These are phyloP conservation scores for Neofusicoccum sp. DNA, from an alignment of 2,329 filamentous ascomycete genomes.

Conservation along the genomic window DNA sequence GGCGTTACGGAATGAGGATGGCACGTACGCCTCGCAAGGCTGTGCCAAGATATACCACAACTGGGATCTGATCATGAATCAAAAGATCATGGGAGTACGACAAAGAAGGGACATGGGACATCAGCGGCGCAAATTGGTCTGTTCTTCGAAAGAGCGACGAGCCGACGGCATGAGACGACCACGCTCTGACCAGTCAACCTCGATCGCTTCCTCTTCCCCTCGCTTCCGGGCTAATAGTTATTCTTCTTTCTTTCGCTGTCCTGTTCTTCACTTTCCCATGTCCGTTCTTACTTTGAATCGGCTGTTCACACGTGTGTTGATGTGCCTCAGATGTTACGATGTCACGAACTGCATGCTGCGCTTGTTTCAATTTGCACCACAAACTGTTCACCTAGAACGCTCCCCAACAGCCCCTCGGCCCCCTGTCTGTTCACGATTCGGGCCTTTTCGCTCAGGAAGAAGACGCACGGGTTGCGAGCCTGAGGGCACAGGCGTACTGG, in stretches of 20 bases:
- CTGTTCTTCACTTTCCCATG: not conserved
- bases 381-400: not conserved
- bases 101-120: conserved; percentile 10
- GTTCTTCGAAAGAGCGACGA: not conserved
- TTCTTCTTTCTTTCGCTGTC: not conserved
- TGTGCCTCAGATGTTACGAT: conserved; percentile 19
- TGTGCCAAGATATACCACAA: conserved; percentile 15
- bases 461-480: conserved; percentile 2
- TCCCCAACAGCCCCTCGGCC: not conserved
- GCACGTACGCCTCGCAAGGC: conserved; percentile 2
- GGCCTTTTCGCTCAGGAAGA: not conserved
- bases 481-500: not conserved
- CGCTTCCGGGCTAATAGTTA: conserved; percentile 4
- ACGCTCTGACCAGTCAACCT: conserved; percentile 8
- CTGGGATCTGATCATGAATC: conserved; percentile 14
- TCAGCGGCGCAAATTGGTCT: conserved; percentile 16
- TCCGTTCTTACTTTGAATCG: not conserved
- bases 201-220: conserved; percentile 10
- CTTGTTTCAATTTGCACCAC: conserved; percentile 5
- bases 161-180: not conserved
- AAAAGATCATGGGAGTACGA: conserved; percentile 17
- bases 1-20: conserved; percentile 18
- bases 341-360: conserved; percentile 14
- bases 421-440: not conserved
- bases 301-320: conserved; percentile 4